phyloP scores from a whole-genome alignment of 1,139 yeast genomes.

The Debaryomyces sp. region DNA sequence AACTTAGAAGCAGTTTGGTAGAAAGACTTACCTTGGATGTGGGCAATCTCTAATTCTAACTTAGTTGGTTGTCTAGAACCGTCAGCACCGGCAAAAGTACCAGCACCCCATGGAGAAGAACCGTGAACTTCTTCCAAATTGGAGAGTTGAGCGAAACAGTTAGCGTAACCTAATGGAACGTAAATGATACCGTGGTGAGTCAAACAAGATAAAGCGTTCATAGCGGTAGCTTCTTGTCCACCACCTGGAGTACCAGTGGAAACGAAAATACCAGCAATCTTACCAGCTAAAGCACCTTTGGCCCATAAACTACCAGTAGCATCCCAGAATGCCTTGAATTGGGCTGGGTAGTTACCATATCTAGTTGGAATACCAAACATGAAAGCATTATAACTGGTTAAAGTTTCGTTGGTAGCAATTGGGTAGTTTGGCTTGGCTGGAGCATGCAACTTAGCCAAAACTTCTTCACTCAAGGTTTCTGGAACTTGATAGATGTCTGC shows the following conservation, averaged over 20 bases:
- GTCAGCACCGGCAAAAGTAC: conserved; percentile 75
- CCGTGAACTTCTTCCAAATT: conserved; percentile 75
- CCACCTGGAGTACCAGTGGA: conserved; percentile 86
- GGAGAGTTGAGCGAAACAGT: conserved; percentile 59
- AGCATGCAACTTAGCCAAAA: conserved; percentile 59
- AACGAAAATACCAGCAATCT: conserved; percentile 74
- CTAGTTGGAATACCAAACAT: conserved; percentile 84
- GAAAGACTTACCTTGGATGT: conserved; percentile 66
- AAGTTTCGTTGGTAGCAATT: conserved; percentile 62
- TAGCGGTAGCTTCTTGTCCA: conserved; percentile 75
- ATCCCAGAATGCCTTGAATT: conserved; percentile 82
- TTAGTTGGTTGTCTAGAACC: conserved; percentile 76
- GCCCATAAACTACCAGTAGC: conserved; percentile 86
- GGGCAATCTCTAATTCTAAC: conserved; percentile 65
- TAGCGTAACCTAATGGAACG: conserved; percentile 80
- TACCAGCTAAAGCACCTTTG: conserved; percentile 70
- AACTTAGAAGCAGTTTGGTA: conserved; percentile 41
- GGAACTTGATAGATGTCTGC: conserved; percentile 79
- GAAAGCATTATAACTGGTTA: conserved; percentile 70
- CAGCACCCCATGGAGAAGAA: conserved; percentile 90
- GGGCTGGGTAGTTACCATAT: conserved; percentile 81
- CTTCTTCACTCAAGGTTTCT: conserved; percentile 73
- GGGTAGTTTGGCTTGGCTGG: conserved; percentile 72
- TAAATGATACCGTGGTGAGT: conserved; percentile 80
- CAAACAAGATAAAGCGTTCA: conserved; percentile 66